phyloP scores from a whole-genome alignment of 2,329 filamentous ascomycete species.

The Dactylella cylindrospora region DNA sequence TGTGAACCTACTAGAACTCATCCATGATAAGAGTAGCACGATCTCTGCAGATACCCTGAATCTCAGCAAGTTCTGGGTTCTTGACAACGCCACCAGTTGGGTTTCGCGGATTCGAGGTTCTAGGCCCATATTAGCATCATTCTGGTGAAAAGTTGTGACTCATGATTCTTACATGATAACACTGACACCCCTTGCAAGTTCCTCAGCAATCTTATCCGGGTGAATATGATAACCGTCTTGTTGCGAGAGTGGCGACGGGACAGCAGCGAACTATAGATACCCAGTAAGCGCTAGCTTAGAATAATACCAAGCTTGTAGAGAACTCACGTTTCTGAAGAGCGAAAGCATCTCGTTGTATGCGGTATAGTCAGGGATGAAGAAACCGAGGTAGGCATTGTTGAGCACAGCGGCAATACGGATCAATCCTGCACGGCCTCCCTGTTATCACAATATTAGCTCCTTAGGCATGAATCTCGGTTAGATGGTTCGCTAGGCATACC shows the following conservation, averaged over 20 bases:
- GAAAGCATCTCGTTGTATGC: constrained; percentile 98
- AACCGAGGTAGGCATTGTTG: constrained; percentile 86
- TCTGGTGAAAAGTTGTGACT: not conserved
- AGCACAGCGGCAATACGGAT: constrained; percentile 93
- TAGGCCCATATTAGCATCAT: constrained; percentile 10
- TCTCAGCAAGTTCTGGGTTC: constrained; percentile 81
- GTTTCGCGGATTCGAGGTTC: constrained; percentile 90
- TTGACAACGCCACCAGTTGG: constrained; percentile 85
- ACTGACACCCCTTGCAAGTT: constrained; percentile 79
- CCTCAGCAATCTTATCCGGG: constrained; percentile 86
- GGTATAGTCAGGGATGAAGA: constrained; percentile 94
- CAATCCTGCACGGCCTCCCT: constrained; percentile 81
- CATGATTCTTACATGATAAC: constrained; percentile 66
- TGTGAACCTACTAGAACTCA: constrained; percentile 75
- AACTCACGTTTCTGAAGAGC: constrained; percentile 78
- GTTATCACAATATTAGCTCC: not conserved
- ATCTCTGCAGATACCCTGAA: constrained; percentile 89
- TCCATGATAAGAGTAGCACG: constrained; percentile 91
- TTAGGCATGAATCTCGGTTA: not conserved
- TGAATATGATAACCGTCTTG: constrained; percentile 91
- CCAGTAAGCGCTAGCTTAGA: constrained; percentile 47
- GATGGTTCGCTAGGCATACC: constrained; percentile 5
- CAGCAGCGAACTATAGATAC: constrained; percentile 70
- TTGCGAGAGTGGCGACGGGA: constrained; percentile 79
- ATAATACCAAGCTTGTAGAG: constrained; percentile 6